A percentile compares a stretch with the other conserved stretches of the same genome.
Conservation (phyloP, 176 grass and related monocot species). For the Aegilops bicornis region DNA sequence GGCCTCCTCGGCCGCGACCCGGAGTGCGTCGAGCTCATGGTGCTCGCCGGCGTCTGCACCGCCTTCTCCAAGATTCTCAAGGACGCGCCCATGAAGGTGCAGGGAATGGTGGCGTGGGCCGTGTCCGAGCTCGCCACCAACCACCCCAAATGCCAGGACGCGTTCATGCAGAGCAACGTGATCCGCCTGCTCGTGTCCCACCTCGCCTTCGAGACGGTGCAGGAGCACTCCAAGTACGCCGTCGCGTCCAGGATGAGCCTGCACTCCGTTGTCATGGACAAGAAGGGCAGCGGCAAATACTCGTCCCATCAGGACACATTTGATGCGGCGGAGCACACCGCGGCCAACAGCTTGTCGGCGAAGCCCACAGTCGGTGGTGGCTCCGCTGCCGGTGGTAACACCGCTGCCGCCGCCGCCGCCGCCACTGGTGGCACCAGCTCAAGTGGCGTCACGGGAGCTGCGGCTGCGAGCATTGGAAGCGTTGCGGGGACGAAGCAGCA, state of each 20-base stretch:
- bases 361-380: conserved; percentile 37
- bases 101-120: conserved; percentile 73
- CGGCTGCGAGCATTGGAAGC: background rate
- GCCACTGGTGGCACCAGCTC: background rate
- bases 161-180: conserved; percentile 75
- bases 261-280: conserved; percentile 79
- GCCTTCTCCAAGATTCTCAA: conserved; percentile 84
- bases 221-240: conserved; percentile 93
- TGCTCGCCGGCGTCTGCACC: conserved; percentile 72
- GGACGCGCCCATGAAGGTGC: conserved; percentile 84
- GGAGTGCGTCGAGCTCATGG: conserved; percentile 69
- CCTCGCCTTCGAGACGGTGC: conserved; percentile 88
- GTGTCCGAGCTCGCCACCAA: conserved; percentile 74
- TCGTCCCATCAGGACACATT: background rate
- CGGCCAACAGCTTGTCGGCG: conserved; percentile 30
- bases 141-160: conserved; percentile 77
- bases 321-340: conserved; percentile 29
- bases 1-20: conserved; percentile 66
- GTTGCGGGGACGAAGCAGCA: conserved; percentile 35
- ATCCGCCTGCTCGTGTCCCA: conserved; percentile 80
- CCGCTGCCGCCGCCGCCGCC: background rate
- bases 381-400: background rate
- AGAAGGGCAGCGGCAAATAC: conserved; percentile 39
- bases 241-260: conserved; percentile 56
- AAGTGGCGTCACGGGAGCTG: background rate